Base-by-base conservation (phyloP, 2,329 filamentous ascomycete species). In the Aspergillus sp. region DNA sequence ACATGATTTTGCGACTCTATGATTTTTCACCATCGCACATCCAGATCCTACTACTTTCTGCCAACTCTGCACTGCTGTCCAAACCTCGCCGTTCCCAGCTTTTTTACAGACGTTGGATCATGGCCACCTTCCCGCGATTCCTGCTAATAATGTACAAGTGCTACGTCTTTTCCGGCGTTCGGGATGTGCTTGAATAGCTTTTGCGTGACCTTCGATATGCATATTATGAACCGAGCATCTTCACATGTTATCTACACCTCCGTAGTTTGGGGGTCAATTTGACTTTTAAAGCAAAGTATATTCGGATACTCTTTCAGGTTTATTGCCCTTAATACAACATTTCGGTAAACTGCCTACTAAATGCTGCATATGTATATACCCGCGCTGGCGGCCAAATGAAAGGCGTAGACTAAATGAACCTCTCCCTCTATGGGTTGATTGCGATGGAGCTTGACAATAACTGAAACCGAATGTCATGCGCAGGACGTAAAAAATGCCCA, bases 151-250 rank as follows among this genome's bases (percentile, higher is more conserved):
- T 50, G 37, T 54, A 40, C 24, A 37, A 54, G 42, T 49, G 48
- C 48, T 60, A 48, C 48, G 24, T 54, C 30, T 22, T 54, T 44
- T 44, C 24, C 47, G 64, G 64, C 58, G 64, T 65, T 64, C 42
- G 46, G 56, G 54, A 49, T 51, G 24, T 44, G 48, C 53, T 58
- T 41, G 9, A 15, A 15, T 41, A 24, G 34, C 39, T 41, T 49
- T 37, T 27, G 15, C 27, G n/a, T 44, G 15, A 47, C 48, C 22
- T 44, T 39, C 47, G 40, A 52, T 48, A 20, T 47, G 24, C 59
- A 63, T 61, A 51, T n/a, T 54, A 56, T 20, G n/a, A 55, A 58
- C 33, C 39, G 24, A 15, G 39, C 37, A 51, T 54, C 22, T 54
- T 48, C 8, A n/a, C 15, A 8, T 7, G 11, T 46, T 44, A 44